Evolutionary conservation across 2,329 filamentous ascomycete genomes (phyloP).

Genomic region (Neonectria neomacrospora): DNA sequence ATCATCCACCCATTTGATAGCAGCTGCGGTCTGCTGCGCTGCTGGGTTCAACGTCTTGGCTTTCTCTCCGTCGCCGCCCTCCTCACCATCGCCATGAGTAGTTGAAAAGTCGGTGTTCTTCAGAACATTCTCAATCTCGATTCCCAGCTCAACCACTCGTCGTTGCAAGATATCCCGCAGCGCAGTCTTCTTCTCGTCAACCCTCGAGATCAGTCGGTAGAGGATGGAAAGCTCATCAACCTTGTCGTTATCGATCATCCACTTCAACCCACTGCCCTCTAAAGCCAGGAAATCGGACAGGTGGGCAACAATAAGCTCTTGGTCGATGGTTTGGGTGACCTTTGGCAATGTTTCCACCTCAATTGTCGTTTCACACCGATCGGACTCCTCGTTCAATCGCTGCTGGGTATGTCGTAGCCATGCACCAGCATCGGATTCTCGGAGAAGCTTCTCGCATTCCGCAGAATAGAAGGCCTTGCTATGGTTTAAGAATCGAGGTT

Average conservation of each 20-base stretch:
- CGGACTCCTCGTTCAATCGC: constrained; percentile 82
- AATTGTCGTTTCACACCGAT: constrained; percentile 85
- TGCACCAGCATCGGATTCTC: constrained; percentile 80
- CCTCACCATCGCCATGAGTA: constrained; percentile 56
- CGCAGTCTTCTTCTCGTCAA: constrained; percentile 78
- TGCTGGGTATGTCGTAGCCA: constrained; percentile 83
- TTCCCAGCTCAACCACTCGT: constrained; percentile 82
- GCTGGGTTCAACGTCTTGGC: constrained; percentile 56
- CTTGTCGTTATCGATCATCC: constrained; percentile 93
- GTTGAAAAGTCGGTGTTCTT: constrained; percentile 65
- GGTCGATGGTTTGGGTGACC: constrained; percentile 81
- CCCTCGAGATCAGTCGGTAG: constrained; percentile 80
- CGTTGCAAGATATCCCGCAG: constrained; percentile 77
- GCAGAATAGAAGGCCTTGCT: constrained; percentile 79
- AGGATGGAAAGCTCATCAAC: constrained; percentile 81
- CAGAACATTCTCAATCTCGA: constrained; percentile 80
- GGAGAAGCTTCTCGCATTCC: constrained; percentile 80
- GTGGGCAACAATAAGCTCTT: constrained; percentile 80
- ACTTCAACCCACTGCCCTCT: constrained; percentile 83
- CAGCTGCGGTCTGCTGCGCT: constrained; percentile 85
- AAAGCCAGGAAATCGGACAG: constrained; percentile 85
- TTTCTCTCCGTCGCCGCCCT: constrained; percentile 57
- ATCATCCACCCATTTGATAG: constrained; percentile 95
- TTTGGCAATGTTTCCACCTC: constrained; percentile 77
- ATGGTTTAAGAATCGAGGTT: constrained; percentile 77